Evolutionary conservation across 257 asterid genomes (phyloP).

Genomic region (Eustoma russellianum): DNA sequence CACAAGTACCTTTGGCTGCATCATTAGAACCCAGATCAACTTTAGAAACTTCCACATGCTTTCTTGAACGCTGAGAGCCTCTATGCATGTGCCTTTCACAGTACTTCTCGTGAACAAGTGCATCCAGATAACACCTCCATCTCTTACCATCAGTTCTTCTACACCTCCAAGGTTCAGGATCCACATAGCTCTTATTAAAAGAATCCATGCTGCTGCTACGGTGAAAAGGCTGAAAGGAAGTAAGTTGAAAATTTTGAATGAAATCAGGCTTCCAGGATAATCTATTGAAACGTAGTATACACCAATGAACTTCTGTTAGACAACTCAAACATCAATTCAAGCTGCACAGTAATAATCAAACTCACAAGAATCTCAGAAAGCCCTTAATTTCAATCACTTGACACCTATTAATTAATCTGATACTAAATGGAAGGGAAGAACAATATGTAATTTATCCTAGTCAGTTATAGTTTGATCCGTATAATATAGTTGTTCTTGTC

Average conservation of each 20-base stretch:
- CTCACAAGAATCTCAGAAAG: background rate
- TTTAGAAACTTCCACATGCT: conserved; percentile 55
- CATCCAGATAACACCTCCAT: conserved; percentile 64
- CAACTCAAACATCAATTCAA: background rate
- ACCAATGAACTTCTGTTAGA: background rate
- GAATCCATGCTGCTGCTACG: conserved; percentile 9
- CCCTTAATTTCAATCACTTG: no score
- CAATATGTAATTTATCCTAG: no score
- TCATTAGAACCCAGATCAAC: conserved; percentile 2
- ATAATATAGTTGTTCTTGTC: no score
- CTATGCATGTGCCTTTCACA: conserved; percentile 66
- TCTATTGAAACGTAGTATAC: background rate
- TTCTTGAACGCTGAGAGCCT: conserved; percentile 71
- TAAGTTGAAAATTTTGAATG: background rate
- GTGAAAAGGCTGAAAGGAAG: conserved; percentile 10
- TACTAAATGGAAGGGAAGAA: no score
- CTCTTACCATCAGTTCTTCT: conserved; percentile 70
- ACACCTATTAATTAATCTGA: no score
- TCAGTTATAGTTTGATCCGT: no score
- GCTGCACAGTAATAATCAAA: background rate
- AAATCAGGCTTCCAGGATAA: background rate
- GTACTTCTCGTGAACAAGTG: conserved; percentile 41
- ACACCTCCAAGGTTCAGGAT: conserved; percentile 65
- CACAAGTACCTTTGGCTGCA: conserved; percentile 2
- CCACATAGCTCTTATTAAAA: conserved; percentile 30